A percentile compares a stretch with the other conserved stretches of the same genome.
Conservation (phyloP, 2,329 filamentous ascomycete genomes). For the Ophioceras dolichostomum region DNA sequence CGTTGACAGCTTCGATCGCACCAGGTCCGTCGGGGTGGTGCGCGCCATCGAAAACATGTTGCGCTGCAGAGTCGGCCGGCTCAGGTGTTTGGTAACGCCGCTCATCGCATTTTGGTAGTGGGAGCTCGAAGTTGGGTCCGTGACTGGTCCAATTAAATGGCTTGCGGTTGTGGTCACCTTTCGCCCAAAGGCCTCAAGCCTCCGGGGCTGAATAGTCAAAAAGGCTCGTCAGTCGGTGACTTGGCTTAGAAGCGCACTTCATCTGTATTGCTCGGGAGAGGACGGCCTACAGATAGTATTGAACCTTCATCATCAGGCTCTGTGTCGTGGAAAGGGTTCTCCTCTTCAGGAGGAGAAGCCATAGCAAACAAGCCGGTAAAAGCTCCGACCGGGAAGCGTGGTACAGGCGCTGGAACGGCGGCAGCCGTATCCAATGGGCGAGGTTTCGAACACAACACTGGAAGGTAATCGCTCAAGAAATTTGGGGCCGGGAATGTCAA, state of each 20-base stretch:
- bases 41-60: conserved; percentile 85
- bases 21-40: conserved; percentile 85
- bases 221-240: too few relatives aligned
- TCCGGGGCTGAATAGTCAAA: too few relatives aligned
- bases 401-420: background rate
- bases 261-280: too few relatives aligned
- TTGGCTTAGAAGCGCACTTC: too few relatives aligned
- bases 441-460: too few relatives aligned
- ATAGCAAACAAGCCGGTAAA: conserved; percentile 5
- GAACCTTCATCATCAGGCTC: conserved; percentile 34
- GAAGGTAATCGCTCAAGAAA: too few relatives aligned
- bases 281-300: conserved; percentile 22
- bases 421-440: too few relatives aligned
- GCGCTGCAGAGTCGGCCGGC: conserved; percentile 72
- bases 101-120: conserved; percentile 82
- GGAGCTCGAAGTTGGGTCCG: conserved; percentile 39
- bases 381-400: conserved; percentile 1
- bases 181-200: conserved; percentile 82
- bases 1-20: conserved; percentile 82
- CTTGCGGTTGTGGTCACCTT: conserved; percentile 91
- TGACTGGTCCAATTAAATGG: conserved; percentile 66
- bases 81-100: conserved; percentile 80
- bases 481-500: too few relatives aligned
- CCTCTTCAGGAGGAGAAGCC: conserved; percentile 20
- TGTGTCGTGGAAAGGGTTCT: conserved; percentile 32